Conservation (phyloP, 768 basidiomycete genomes). For the Rhizopogon roseolus region DNA sequence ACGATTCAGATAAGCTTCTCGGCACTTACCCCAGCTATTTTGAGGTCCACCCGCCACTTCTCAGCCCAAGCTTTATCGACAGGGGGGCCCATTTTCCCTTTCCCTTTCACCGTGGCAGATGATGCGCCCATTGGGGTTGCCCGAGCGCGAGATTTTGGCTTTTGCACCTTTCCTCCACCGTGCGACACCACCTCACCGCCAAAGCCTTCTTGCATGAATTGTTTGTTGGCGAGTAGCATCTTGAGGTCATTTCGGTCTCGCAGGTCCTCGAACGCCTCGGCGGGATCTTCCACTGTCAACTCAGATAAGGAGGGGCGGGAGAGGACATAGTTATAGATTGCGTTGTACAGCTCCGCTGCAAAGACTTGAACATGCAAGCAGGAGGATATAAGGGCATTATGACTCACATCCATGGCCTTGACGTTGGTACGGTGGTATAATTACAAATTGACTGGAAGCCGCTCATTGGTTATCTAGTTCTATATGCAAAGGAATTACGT, state of each 20-base stretch:
- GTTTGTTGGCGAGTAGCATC: constrained; percentile 61
- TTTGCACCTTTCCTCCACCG: constrained; percentile 40
- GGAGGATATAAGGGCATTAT: not conserved
- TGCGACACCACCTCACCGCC: constrained; percentile 37
- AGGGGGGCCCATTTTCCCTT: constrained; percentile 74
- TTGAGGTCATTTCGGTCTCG: constrained; percentile 87
- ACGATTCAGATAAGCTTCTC: constrained; percentile 1
- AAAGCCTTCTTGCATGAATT: constrained; percentile 71
- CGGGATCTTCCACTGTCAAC: constrained; percentile 95
- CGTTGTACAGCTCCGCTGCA: constrained; percentile 80
- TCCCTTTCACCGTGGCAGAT: constrained; percentile 19
- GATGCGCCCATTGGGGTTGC: constrained; percentile 15
- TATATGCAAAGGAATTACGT: constrained; percentile 11
- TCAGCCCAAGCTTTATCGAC: constrained; percentile 74
- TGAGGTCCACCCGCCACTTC: constrained; percentile 75
- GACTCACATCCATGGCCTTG: constrained; percentile 85
- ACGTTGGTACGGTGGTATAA: constrained; percentile 85
- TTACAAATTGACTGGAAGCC: constrained; percentile 79
- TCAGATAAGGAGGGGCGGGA: constrained; percentile 72
- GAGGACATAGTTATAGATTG: constrained; percentile 76
- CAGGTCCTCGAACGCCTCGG: constrained; percentile 95
- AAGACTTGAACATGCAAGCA: not conserved
- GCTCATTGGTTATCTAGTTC: not conserved
- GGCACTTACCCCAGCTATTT: constrained; percentile 76
- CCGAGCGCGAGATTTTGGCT: constrained; percentile 36